Percentiles rank a stretch among this genome's conserved stretches.
Conservation (phyloP, 352 stramenopile genomes). For the Phytophthora citricola region DNA sequence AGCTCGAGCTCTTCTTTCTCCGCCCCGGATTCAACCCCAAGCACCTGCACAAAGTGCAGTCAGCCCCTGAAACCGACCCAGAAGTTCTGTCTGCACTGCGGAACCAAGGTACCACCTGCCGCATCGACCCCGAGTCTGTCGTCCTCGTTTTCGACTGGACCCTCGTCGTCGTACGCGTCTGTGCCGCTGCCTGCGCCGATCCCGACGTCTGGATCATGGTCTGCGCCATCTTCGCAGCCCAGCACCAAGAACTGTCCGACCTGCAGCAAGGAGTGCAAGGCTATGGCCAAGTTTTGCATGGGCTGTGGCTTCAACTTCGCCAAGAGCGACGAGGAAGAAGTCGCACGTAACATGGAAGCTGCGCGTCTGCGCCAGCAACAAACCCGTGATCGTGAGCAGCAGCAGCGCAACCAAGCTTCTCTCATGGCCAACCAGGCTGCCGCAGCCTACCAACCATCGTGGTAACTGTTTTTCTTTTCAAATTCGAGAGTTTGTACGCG, state of each 20-base stretch:
- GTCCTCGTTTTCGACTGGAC: conserved; percentile 33
- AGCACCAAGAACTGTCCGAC: conserved; percentile 66
- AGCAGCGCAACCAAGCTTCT: conserved; percentile 74
- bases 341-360: conserved; percentile 75
- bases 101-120: conserved; percentile 55
- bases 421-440: conserved; percentile 72
- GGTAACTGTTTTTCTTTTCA: conserved; percentile 20
- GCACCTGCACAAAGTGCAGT: conserved; percentile 53
- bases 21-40: conserved; percentile 17
- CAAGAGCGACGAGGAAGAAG: conserved; percentile 78
- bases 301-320: conserved; percentile 84
- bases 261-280: conserved; percentile 80
- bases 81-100: conserved; percentile 85
- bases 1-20: conserved; percentile 42
- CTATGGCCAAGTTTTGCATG: conserved; percentile 82
- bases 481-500: not conserved
- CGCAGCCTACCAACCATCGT: conserved; percentile 46
- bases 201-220: conserved; percentile 49
- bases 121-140: conserved; percentile 28
- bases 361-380: conserved; percentile 59
- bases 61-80: conserved; percentile 62
- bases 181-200: conserved; percentile 68
- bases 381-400: conserved; percentile 56
- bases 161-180: conserved; percentile 42
- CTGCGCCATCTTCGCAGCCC: conserved; percentile 39